These are phyloP conservation scores for Calonectria hawksworthii DNA, from an alignment of 2,329 filamentous ascomycete genomes.

Conservation along the genomic window DNA sequence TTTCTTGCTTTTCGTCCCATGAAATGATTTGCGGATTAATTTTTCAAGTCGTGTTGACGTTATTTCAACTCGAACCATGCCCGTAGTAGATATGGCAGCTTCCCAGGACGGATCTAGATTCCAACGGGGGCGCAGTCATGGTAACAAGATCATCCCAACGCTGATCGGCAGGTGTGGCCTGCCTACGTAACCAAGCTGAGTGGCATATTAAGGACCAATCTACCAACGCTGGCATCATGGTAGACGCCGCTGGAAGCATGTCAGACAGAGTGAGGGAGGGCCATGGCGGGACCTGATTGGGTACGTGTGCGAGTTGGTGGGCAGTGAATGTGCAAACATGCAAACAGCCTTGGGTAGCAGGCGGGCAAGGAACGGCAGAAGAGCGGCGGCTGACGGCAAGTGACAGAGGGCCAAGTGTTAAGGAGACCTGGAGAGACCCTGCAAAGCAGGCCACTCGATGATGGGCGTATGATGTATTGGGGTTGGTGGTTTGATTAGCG, in stretches of 20 bases:
- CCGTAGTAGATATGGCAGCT: neutral
- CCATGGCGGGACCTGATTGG: neutral
- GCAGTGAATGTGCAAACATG: neutral
- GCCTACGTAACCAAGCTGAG: neutral
- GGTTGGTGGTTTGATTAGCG: neutral
- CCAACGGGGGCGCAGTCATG: neutral
- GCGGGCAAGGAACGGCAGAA: neutral
- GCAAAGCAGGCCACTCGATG: neutral
- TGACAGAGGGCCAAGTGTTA: neutral
- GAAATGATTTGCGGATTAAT: neutral
- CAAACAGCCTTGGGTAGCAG: neutral
- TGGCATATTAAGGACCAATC: neutral
- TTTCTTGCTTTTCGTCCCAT: neutral
- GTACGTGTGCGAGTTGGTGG: neutral
- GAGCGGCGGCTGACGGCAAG: neutral
- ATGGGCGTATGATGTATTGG: neutral
- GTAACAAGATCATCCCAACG: neutral
- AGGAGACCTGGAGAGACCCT: neutral
- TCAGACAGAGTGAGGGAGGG: neutral
- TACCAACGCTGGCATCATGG: neutral
- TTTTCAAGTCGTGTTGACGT: neutral
- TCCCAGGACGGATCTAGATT: neutral
- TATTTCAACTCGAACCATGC: neutral
- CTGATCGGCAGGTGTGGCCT: neutral
- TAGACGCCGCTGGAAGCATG: neutral